Percentiles rank a stretch among this genome's conserved stretches.
These are phyloP conservation scores for Myriosclerotinia scirpicola DNA, from an alignment of 2,329 filamentous ascomycete species.

Conservation along the genomic window DNA sequence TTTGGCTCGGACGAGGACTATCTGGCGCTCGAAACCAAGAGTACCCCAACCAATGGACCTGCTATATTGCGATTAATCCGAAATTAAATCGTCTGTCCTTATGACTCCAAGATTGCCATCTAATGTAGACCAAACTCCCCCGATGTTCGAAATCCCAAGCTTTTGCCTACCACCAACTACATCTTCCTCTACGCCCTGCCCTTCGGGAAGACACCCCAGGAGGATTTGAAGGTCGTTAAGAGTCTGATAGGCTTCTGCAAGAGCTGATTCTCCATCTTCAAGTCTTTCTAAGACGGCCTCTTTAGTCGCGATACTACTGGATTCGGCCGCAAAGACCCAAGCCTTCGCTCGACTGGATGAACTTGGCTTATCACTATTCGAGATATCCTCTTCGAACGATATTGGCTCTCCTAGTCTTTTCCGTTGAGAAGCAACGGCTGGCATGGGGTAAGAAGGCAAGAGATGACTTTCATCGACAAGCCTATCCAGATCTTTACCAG, in stretches of 20 bases:
- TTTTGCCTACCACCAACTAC: conserved; percentile 7
- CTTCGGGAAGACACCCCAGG: conserved; percentile 42
- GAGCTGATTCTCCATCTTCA: conserved; percentile 56
- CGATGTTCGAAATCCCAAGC: conserved; percentile 16
- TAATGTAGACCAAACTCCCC: conserved; percentile 38
- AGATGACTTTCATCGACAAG: conserved; percentile 63
- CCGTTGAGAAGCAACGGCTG: conserved; percentile 35
- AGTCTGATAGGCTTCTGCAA: conserved; percentile 53
- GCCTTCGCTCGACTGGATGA: conserved; percentile 50
- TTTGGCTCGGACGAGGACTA: background rate
- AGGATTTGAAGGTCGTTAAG: conserved; percentile 53
- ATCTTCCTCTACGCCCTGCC: conserved; percentile 15
- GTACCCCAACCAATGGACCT: background rate
- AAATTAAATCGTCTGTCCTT: conserved; percentile 28
- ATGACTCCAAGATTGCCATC: conserved; percentile 40
- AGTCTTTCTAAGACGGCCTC: conserved; percentile 60
- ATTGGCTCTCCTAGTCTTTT: conserved; percentile 40
- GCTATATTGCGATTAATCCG: background rate
- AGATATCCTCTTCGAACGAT: conserved; percentile 49
- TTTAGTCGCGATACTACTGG: conserved; percentile 58
- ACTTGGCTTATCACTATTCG: conserved; percentile 44
- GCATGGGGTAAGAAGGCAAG: conserved; percentile 52
- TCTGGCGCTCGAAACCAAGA: background rate
- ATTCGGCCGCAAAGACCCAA: conserved; percentile 61
- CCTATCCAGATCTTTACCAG: conserved; percentile 51